A percentile compares a stretch with the other conserved stretches of the same genome.
phyloP scores from a whole-genome alignment of 164 flowering plant species.

The Malania oleifera region DNA sequence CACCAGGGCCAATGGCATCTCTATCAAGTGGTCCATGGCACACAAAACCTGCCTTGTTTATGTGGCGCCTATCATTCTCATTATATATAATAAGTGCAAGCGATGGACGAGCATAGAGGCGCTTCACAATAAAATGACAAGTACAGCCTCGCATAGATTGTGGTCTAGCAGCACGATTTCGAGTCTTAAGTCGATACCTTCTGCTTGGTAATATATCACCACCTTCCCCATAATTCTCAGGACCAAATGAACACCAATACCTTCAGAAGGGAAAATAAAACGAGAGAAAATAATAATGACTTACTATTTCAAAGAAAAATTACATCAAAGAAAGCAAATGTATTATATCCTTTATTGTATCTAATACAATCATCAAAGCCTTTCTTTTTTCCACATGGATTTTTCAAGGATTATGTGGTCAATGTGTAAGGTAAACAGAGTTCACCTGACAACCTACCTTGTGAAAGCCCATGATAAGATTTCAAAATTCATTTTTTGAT shows the following conservation, averaged over 20 bases:
- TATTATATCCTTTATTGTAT: neutral
- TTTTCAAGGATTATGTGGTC: too few species aligned
- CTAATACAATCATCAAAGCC: neutral
- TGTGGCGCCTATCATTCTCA: constrained; percentile 80
- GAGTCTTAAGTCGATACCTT: constrained; percentile 82
- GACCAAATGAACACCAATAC: constrained; percentile 99
- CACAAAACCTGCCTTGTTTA: constrained; percentile 80
- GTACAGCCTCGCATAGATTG: constrained; percentile 97
- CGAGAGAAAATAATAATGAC: neutral
- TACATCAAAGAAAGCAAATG: neutral
- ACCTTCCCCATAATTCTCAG: constrained; percentile 96
- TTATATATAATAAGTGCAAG: constrained; percentile 79
- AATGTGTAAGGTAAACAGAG: too few species aligned
- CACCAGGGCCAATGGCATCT: constrained; percentile 98
- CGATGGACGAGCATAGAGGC: constrained; percentile 84
- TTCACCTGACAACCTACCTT: too few species aligned
- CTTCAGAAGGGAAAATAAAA: constrained; percentile 27
- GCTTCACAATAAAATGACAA: constrained; percentile 87
- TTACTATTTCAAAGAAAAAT: neutral
- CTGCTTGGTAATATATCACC: constrained; percentile 83
- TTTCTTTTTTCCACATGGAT: too few species aligned
- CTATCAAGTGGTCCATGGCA: constrained; percentile 97
- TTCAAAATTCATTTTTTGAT: too few species aligned
- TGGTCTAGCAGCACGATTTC: constrained; percentile 96
- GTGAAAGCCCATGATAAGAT: too few species aligned